Base-by-base conservation (phyloP, 352 stramenopile species). In the Phytophthora tentaculata region DNA sequence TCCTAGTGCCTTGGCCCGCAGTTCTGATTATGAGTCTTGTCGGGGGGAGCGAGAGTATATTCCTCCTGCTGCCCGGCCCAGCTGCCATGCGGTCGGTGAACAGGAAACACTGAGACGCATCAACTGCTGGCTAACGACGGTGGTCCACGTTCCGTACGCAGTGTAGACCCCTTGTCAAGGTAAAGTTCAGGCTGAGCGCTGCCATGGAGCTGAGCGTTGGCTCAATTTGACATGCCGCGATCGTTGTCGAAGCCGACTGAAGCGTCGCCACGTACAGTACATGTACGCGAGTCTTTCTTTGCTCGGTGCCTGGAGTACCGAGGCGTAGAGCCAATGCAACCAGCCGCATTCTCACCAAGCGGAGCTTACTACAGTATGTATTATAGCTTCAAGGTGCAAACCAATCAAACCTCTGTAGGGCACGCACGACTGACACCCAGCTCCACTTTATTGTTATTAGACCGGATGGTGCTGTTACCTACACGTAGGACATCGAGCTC, bases 301-400 rank as follows among this genome's bases (percentile, higher is more conserved):
- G 59, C 51, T 47, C 39, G 17, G 29, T 32, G 17, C 20, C 13
- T 12, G 28, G 45, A 43, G 28, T 32, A 32, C 28, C 9, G 28
- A 8, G 28, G 28, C 8, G 10, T 41, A 71, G 44, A 71, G 57
- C 56, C 64, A 71, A 71, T 67, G 57, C 64, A 59, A 52, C 8
- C 24, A 47, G 64, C 39, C 53, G 26, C 39, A 17, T 12, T 48
- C 43, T 41, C 19, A 16, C 52, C 55, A 44, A 70, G 48, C 28
- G 24, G 44, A 26, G 16, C 8, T 17, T 26, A n/a, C n/a, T n/a
- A n/a, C n/a, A n/a, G n/a, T n/a, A n/a, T n/a, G n/a, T 32, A 5
- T 14, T 28, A 12, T 20, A 39, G 29, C 54, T 64, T 56, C 57
- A 64, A 56, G 20, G 22, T 64, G 45, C 57, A 29, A 64, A 49